These are phyloP conservation scores for Paecilomyces sp. DNA, from an alignment of 2,329 filamentous ascomycete genomes.

Conservation along the genomic window DNA sequence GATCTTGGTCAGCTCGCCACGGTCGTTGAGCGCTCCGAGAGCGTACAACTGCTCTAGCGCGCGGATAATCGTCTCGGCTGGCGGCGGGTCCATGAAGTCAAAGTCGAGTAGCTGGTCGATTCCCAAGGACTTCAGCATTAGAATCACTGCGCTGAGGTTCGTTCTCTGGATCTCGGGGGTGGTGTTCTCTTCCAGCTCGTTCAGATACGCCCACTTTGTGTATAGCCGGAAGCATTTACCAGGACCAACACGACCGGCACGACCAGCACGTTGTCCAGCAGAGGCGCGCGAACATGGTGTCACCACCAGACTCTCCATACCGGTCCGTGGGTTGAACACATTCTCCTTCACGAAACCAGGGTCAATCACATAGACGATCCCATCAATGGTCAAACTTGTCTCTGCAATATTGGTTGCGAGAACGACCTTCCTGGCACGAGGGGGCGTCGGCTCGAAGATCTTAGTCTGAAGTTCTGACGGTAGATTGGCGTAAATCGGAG, in stretches of 20 bases:
- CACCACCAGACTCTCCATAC: conserved; percentile 86
- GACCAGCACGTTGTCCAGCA: conserved; percentile 85
- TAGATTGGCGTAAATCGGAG: conserved; percentile 89
- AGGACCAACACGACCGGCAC: conserved; percentile 83
- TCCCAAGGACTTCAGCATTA: conserved; percentile 81
- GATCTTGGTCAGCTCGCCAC: conserved; percentile 80
- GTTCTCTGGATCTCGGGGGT: conserved; percentile 90
- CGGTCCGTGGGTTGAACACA: conserved; percentile 81
- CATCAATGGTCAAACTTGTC: conserved; percentile 90
- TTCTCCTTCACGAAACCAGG: conserved; percentile 95
- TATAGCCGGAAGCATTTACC: conserved; percentile 93
- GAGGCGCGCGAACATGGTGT: conserved; percentile 87
- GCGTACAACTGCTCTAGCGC: conserved; percentile 88
- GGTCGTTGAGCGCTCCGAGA: conserved; percentile 79
- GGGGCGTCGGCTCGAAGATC: conserved; percentile 89
- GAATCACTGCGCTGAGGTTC: conserved; percentile 74
- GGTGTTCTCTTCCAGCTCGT: conserved; percentile 87
- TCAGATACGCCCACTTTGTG: conserved; percentile 88
- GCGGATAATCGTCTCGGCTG: conserved; percentile 80
- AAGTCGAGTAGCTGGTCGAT: conserved; percentile 92
- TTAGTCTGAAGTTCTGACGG: conserved; percentile 85
- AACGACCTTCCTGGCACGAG: conserved; percentile 80
- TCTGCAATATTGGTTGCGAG: conserved; percentile 96
- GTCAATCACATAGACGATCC: conserved; percentile 93
- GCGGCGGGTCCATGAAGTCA: conserved; percentile 91